These are phyloP conservation scores for Saccharomyces hybrid DNA, from an alignment of 1,139 yeast species.

Conservation along the genomic window DNA sequence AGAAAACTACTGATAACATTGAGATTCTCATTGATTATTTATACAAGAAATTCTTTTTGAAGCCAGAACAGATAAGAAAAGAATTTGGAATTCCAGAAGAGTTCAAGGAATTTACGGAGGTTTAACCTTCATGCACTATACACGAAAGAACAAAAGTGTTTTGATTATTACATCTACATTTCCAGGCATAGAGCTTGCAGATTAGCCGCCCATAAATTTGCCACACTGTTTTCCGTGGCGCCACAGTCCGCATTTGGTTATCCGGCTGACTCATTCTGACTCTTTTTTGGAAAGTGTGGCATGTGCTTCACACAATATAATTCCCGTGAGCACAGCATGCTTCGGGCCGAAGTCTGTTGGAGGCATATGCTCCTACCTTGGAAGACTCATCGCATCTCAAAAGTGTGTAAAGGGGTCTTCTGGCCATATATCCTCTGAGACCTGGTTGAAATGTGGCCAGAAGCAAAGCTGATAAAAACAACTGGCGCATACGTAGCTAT, in stretches of 20 bases:
- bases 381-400: neutral
- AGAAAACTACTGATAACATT: conserved; percentile 23
- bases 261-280: neutral
- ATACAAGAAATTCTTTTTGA: conserved; percentile 14
- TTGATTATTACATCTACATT: neutral
- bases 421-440: neutral
- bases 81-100: conserved; percentile 23
- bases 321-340: neutral
- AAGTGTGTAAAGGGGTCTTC: neutral
- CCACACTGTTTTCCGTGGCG: neutral
- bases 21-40: conserved; percentile 22
- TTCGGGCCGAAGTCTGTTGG: neutral
- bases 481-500: neutral
- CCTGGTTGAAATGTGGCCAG: neutral
- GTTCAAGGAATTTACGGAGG: conserved; percentile 12
- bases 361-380: neutral
- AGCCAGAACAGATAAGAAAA: conserved; percentile 14
- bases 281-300: neutral
- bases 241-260: neutral
- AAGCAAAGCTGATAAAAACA: neutral
- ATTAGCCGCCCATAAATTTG: neutral
- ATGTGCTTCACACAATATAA: neutral
- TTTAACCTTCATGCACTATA: neutral
- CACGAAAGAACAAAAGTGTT: neutral
- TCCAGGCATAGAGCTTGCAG: neutral